A percentile compares a stretch with the other conserved stretches of the same genome.
Evolutionary conservation across 1,139 yeast genomes (phyloP).

Genomic region (Saccharomycopsis hybrid): DNA sequence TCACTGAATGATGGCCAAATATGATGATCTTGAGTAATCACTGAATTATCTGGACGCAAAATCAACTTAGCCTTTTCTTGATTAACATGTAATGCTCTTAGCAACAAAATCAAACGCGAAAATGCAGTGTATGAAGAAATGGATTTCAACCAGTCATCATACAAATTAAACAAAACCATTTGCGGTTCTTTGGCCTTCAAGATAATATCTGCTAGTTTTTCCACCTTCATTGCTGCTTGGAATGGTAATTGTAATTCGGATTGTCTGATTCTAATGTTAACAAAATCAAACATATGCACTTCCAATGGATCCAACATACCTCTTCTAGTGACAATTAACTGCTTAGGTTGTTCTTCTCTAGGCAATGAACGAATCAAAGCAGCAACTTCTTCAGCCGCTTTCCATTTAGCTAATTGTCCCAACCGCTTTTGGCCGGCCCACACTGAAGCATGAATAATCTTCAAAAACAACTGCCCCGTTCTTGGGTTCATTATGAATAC

Average conservation of each 20-base stretch:
- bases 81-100: constrained; percentile 75
- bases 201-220: constrained; percentile 72
- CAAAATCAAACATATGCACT: constrained; percentile 95
- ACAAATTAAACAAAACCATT: constrained; percentile 83
- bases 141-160: constrained; percentile 87
- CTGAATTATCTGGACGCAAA: constrained; percentile 66
- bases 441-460: constrained; percentile 86
- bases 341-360: constrained; percentile 90
- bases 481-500: constrained; percentile 84
- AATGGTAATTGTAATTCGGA: constrained; percentile 89
- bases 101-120: constrained; percentile 71
- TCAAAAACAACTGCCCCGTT: constrained; percentile 82
- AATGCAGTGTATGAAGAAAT: constrained; percentile 92
- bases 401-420: constrained; percentile 95
- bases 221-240: constrained; percentile 77
- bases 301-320: constrained; percentile 94
- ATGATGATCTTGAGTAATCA: constrained; percentile 70
- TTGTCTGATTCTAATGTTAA: constrained; percentile 82
- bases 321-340: constrained; percentile 81
- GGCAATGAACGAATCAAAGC: constrained; percentile 86
- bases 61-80: constrained; percentile 72
- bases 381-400: constrained; percentile 96
- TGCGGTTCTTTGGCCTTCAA: constrained; percentile 87
- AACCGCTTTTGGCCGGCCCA: constrained; percentile 97
- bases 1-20: constrained; percentile 88